These are phyloP conservation scores for Ascodesmis nigricans DNA, from an alignment of 495 filamentous ascomycete species.

Conservation along the genomic window DNA sequence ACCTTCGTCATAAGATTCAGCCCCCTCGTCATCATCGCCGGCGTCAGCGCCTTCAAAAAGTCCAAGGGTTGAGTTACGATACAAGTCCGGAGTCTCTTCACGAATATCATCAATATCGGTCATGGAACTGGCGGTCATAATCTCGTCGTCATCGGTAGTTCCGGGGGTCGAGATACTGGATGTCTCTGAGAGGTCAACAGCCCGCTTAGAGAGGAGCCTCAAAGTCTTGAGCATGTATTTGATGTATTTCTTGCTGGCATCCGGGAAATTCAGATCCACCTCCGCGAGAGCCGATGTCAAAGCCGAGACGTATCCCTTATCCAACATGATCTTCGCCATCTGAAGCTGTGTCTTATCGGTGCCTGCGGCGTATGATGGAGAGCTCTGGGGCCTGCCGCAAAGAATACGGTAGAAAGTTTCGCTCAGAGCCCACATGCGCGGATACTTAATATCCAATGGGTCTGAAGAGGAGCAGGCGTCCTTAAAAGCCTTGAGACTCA, in stretches of 20 bases:
- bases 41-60: slow-evolving; percentile 82
- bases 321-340: slow-evolving; percentile 86
- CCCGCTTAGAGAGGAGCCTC: slow-evolving; percentile 68
- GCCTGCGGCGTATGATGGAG: slow-evolving; percentile 2
- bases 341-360: slow-evolving; percentile 36
- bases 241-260: slow-evolving; percentile 61
- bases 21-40: slow-evolving; percentile 52
- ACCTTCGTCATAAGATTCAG: slow-evolving; percentile 72
- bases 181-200: slow-evolving; percentile 54
- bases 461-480: slow-evolving; percentile 64
- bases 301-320: slow-evolving; percentile 78
- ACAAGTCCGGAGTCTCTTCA: slow-evolving; percentile 92
- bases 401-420: slow-evolving; percentile 90
- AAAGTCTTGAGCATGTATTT: slow-evolving; percentile 89
- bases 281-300: slow-evolving; percentile 86
- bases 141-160: slow-evolving; percentile 64
- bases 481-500: slow-evolving; percentile 75
- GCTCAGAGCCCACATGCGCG: slow-evolving; percentile 58
- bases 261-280: slow-evolving; percentile 84
- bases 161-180: slow-evolving; percentile 48
- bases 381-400: slow-evolving; percentile 40
- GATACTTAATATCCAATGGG: slow-evolving; percentile 65
- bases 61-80: slow-evolving; percentile 84
- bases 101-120: slow-evolving; percentile 72
- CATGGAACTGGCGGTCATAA: slow-evolving; percentile 70